Evolutionary conservation across 306 rosid genomes (phyloP), one percentile per base, ranked within the genome.

Genomic region (Sechiopsis laciniata): DNA sequence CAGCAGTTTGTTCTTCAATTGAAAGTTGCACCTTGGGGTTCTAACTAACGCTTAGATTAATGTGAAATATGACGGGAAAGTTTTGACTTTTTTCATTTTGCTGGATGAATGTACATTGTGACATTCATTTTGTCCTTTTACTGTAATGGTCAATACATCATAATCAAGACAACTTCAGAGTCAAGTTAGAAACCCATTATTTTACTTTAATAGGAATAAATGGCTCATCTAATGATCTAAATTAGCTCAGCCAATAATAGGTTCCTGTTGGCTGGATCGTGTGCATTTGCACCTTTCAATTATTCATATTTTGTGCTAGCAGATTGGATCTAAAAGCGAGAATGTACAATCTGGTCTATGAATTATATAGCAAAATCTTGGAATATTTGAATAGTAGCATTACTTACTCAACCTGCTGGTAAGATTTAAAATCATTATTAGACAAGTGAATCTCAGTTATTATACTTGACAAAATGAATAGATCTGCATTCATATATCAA

Each of bases 391-490:
- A 10, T 63, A 6, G 14, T 54, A 42, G 29, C 5, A 42, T 42
- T 40, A 42, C 24, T 66, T 40, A 42, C 24, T 66, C 3, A 46
- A 20, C 40, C 55, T 66, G 10, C 16, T 46, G 11, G 29, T 66
- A 26, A 26, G 72, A 45, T 67, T 45, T 55, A 42, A 67, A 67
- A 17, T 67, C 73, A 48, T 67, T 20, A 20, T 46, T 13, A 45
- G 54, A 46, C 2, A 12, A 46, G 7, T 46, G 40, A 19, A 20
- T 46, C 21, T 65, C 71, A 65, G 37, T 45, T 54, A 42, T 10
- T n/a, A 17, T 16, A 15, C 54, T 10, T 10, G 53, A 65, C 5
- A 42, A 65, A 2, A 9, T 16, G 71, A 42, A 42, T 45, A 40
- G 72, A 66, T 40, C 29, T 26, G 29, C 29, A 26, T 26, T 26